Base-by-base conservation (phyloP, 2,329 filamentous ascomycete species). In the Pseudogymnoascus sp. region DNA sequence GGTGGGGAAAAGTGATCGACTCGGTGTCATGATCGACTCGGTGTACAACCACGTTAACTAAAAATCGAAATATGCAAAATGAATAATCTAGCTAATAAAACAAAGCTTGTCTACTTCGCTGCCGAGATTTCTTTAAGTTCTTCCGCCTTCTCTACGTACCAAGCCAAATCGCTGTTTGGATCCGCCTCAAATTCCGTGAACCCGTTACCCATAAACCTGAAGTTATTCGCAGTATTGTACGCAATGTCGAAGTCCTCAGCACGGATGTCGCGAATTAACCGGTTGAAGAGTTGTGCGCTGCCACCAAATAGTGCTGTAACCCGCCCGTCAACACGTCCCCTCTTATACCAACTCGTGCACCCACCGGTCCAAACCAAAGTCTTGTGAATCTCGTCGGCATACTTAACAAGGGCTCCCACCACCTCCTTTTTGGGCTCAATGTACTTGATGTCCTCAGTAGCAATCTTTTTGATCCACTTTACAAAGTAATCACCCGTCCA, bases 291-390 rank as follows among this genome's bases (percentile, higher is more conserved):
- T 52, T 76, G 70, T 7, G 73, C 72, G 62, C 73, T 76, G 23
- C 79, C 79, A 9, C 76, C 74, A 67, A 76, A 80, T n/a, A 77
- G 70, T 5, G 78, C 78, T 19, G 76, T 75, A 35, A 81, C 74
- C 38, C 76, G 71, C 16, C 79, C 78, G 49, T 79, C 75, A 4
- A 74, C 68, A 1, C 68, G 73, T 38, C 75, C 73, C 35, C 75
- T 72, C 71, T 82, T 82, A 67, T 81, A 81, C 78, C 79, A 82
- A 58, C 74, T 77, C 60, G 73, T 72, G 64, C 78, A 80, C 2
- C 66, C 69, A 25, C 70, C 71, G 0, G 74, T 70, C 71, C 76
- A 74, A 2, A 77, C 74, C 0, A 74, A 72, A 9, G 73, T 74
- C 67, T 77, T 76, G 67, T 78, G 75, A 52, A 79, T 74, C 63